phyloP scores from a whole-genome alignment of 805 yeast genomes.

The Alloascoidea hylecoeti region DNA sequence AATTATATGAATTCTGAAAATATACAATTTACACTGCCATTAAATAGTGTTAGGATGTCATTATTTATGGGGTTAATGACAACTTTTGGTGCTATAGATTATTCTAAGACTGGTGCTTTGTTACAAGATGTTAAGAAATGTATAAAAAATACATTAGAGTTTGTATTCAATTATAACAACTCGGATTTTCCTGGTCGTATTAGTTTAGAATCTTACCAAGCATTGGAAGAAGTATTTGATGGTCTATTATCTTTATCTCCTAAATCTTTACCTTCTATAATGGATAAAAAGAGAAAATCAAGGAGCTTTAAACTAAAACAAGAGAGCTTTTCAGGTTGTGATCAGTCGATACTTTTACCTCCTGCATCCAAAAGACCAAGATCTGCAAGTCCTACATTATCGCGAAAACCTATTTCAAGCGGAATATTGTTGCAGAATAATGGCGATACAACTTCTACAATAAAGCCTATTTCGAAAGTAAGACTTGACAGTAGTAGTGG shows the following conservation, averaged over 20 bases:
- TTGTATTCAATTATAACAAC: not conserved
- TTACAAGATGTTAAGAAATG: constrained; percentile 54
- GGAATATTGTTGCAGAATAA: not conserved
- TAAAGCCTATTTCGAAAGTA: too few species aligned
- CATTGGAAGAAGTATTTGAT: not conserved
- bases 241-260: not conserved
- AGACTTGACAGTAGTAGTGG: too few species aligned
- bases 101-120: constrained; percentile 70
- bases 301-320: too few species aligned
- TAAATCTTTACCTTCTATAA: not conserved
- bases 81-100: constrained; percentile 55
- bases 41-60: constrained; percentile 12
- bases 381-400: too few species aligned
- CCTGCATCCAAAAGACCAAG: too few species aligned
- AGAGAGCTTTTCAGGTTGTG: too few species aligned
- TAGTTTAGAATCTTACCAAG: not conserved
- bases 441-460: too few species aligned
- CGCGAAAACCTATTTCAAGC: constrained; percentile 1
- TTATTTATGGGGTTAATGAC: constrained; percentile 13
- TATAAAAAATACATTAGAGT: constrained; percentile 18
- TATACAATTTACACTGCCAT: constrained; percentile 14
- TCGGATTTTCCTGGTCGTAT: not conserved
- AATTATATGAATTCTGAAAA: constrained; percentile 13
- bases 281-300: not conserved
- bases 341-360: too few species aligned